Evolutionary conservation across 139 green algal species (phyloP), one percentile per base, ranked within the genome.

Genomic region (Chlamydomonas sphaeroides): DNA sequence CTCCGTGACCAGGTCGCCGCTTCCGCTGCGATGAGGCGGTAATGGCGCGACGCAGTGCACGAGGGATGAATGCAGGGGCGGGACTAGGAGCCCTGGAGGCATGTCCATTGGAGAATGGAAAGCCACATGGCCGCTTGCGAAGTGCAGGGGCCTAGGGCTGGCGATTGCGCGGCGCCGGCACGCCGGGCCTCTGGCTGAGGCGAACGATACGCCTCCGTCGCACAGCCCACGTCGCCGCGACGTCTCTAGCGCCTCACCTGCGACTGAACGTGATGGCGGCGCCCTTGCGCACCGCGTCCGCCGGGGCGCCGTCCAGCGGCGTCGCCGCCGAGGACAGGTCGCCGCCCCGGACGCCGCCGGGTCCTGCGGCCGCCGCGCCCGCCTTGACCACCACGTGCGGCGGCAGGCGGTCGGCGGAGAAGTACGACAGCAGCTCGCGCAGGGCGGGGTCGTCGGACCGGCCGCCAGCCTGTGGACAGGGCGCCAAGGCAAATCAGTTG

Each of bases 241-340:
- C n/a, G n/a, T n/a, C n/a, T n/a, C n/a, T 30, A 25, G 14, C 51
- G 20, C 3, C 38, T 18, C 20, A 65, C 53, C 65, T 63, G 33
- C 83, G 79, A 28, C 65, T 90, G 78, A 94, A 95, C 2, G 84
- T 84, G 45, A 95, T 75, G 51, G 87, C 74, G 0, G 90, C 88
- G 7, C 92, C 93, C 66, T 88, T 91, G 23, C 66, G 65, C 59
- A 96, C 89, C 20, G 79, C 85, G 23, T 75, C 80, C 3, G 66
- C 75, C 0, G 74, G 38, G 68, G 35, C 56, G 56, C 51, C 21
- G 57, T 28, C 25, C 3, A 25, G 56, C 17, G 23, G 33, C 41
- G 25, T 11, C 4, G 23, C 32, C n/a, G 38, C 57, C n/a, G n/a
- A n/a, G n/a, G n/a, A n/a, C n/a, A n/a, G n/a, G n/a, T n/a, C n/a